These are phyloP conservation scores for Stentor coeruleus DNA, from an alignment of 73 alveolate genomes.

Conservation along the genomic window DNA sequence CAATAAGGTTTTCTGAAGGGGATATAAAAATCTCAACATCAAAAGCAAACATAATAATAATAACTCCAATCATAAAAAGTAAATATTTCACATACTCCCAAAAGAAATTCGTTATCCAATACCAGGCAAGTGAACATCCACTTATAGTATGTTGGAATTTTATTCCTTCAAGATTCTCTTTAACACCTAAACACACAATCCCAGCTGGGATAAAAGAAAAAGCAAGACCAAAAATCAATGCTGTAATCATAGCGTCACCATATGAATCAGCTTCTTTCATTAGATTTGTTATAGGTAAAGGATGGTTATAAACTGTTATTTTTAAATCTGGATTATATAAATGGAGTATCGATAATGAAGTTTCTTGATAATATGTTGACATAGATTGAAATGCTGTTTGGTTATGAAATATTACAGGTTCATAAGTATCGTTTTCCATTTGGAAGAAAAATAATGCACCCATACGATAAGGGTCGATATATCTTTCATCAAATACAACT, in stretches of 20 bases:
- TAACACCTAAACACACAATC: neutral
- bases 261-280: neutral
- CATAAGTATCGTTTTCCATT: neutral
- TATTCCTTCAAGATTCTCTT: neutral
- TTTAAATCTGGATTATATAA: too few species aligned
- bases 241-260: conserved; percentile 21
- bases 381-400: neutral
- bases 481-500: conserved; percentile 28
- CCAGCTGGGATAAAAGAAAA: neutral
- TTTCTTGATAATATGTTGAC: neutral
- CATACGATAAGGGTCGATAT: conserved; percentile 36
- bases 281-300: neutral
- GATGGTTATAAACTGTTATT: neutral
- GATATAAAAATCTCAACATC: conserved; percentile 53
- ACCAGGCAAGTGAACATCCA: conserved; percentile 77
- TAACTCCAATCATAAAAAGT: conserved; percentile 46
- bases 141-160: conserved; percentile 81
- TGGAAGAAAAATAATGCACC: conserved; percentile 43
- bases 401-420: neutral
- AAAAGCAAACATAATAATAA: conserved; percentile 30
- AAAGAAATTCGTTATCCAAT: conserved; percentile 86
- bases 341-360: neutral
- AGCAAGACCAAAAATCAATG: neutral
- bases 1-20: conserved; percentile 63
- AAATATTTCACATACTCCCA: conserved; percentile 74